phyloP scores from a whole-genome alignment of 805 yeast genomes.

The Yarrowia alimentaria region DNA sequence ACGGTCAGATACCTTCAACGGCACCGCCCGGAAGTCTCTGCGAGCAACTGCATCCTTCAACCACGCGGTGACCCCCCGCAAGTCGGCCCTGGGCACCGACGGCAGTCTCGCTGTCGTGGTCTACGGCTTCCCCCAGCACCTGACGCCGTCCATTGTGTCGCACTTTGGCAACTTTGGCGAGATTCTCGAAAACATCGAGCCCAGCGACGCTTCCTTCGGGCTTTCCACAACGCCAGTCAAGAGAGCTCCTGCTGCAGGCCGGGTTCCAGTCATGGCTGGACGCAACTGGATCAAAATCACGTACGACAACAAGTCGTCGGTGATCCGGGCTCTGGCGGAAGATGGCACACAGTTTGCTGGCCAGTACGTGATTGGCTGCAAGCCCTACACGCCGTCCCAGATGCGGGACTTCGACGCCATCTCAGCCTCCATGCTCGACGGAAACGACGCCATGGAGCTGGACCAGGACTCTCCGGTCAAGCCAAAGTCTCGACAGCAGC shows the following conservation, averaged over 20 bases:
- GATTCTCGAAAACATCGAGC: constrained; percentile 66
- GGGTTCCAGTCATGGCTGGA: constrained; percentile 74
- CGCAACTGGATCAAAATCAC: constrained; percentile 90
- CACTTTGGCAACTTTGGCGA: constrained; percentile 78
- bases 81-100: constrained; percentile 6
- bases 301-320: constrained; percentile 69
- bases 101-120: constrained; percentile 70
- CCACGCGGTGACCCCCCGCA: constrained; percentile 15
- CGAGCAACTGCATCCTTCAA: constrained; percentile 18
- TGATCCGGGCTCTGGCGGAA: constrained; percentile 79
- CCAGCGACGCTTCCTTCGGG: constrained; percentile 13
- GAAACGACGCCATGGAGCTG: constrained; percentile 28
- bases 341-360: constrained; percentile 74
- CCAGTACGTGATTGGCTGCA: constrained; percentile 57
- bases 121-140: constrained; percentile 82
- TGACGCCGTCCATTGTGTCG: constrained; percentile 62
- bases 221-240: constrained; percentile 43
- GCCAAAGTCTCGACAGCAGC: background rate
- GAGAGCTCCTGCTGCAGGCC: constrained; percentile 30
- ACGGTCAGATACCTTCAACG: constrained; percentile 10
- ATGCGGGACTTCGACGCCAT: constrained; percentile 28
- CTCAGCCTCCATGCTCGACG: constrained; percentile 14
- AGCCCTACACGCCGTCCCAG: constrained; percentile 59
- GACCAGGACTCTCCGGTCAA: constrained; percentile 28
- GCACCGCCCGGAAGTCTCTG: constrained; percentile 1